phyloP scores from a whole-genome alignment of 176 grass and related monocot genomes.

The Otatea glauca region DNA sequence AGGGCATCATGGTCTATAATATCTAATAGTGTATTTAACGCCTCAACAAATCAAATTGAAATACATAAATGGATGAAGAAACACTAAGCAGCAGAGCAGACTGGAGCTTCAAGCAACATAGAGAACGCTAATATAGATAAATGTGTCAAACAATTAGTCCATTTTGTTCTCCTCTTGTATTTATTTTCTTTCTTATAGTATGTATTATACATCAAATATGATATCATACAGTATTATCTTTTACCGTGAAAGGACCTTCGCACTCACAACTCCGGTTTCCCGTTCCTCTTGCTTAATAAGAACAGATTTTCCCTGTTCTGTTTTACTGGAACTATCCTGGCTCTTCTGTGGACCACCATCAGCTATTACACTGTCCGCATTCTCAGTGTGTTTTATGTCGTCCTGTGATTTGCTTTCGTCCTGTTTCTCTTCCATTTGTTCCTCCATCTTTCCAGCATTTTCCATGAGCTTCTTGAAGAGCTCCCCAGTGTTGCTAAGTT shows the following conservation, averaged over 20 bases:
- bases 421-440: constrained; percentile 80
- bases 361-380: constrained; percentile 48
- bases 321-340: constrained; percentile 59
- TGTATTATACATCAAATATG: constrained; percentile 16
- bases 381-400: constrained; percentile 56
- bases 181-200: background rate
- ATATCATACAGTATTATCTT: constrained; percentile 3
- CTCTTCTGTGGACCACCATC: constrained; percentile 54
- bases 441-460: constrained; percentile 99
- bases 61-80: constrained; percentile 28
- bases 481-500: constrained; percentile 80
- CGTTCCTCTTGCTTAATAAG: constrained; percentile 98
- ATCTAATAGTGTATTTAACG: constrained; percentile 10
- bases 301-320: constrained; percentile 82
- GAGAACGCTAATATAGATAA: background rate
- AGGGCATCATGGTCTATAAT: constrained; percentile 39
- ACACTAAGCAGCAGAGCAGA: constrained; percentile 4
- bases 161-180: background rate
- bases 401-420: constrained; percentile 59
- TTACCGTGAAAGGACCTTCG: constrained; percentile 93
- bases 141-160: background rate
- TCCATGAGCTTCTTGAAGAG: constrained; percentile 98
- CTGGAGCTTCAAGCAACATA: background rate
- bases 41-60: constrained; percentile 17
- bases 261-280: constrained; percentile 94